Evolutionary conservation across 345 rosid species (phyloP), one percentile per base, ranked within the genome.

Genomic region (Eucalyptus victrix): DNA sequence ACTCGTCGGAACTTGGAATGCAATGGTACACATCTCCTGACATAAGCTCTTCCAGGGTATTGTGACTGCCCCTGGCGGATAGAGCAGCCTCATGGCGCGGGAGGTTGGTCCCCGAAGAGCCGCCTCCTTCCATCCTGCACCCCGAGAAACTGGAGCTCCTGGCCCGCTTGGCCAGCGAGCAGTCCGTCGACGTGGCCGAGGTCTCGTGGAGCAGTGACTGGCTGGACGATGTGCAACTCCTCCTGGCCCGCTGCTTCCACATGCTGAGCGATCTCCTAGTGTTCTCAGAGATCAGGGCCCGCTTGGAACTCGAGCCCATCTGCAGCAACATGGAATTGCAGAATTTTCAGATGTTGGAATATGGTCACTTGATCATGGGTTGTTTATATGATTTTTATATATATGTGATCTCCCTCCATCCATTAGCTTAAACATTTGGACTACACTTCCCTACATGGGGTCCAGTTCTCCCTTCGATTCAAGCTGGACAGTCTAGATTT

Each of bases 271-370:
- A 93, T 72, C 49, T 85, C 90, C 92, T 90, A 42, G 91, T 88
- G 49, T 86, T 88, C 67, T 92, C 90, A 11, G 93, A 89, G 30
- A 93, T 89, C 49, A 92, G 89, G 21, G 92, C 86, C 81, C 83
- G 91, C 88, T 91, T 93, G 91, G 91, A 91, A 88, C 81, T 92
- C 23, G 89, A 89, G 37, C 91, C 93, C 94, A 92, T 93, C 94
- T 93, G 87, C 86, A 88, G 83, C 83, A 40, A 76, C 47, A 40
- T 5, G 24, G 30, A 76, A 40, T 40, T 76, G 83, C 30, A 19
- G 83, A 40, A 76, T 76, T 21, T 44, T 76, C 13, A 76, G 45
- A 40, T 76, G 47, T 12, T 40, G 83, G 13, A 40, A 76, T 40
- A 12, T 19, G 47, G 15, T 76, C 47, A 40, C 47, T 37, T 37